Evolutionary conservation across 768 basidiomycete species (phyloP), one percentile per base, ranked within the genome.

Genomic region (Leccinum aurantiacum): DNA sequence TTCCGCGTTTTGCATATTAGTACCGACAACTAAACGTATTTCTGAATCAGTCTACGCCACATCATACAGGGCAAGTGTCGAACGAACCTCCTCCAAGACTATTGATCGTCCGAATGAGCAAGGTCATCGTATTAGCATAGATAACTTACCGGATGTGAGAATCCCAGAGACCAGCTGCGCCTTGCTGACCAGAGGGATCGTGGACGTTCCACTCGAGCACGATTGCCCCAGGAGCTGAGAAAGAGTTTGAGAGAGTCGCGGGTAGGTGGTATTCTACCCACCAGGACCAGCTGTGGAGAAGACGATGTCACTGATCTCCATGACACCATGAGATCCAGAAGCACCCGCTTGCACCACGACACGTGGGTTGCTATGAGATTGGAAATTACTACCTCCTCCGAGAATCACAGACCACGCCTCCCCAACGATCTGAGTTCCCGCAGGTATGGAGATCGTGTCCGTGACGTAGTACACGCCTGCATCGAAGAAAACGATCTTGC

Each of bases 401-500:
- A 81, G 72, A 56, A 84, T 80, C 31, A 76, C 74, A 1, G 78
- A 65, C 82, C 82, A 83, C 14, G 71, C 79, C 64, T 84, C 82
- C 31, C 82, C 82, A 13, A 80, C 77, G 41, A 84, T 67, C 53
- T 76, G 78, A 13, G 78, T 71, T 47, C 80, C 80, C 2, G 77
- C 75, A 19, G 82, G 82, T 46, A 84, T 78, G 27, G 67, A 70
- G 54, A 84, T 73, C 17, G 82, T 84, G 60, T 76, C 19, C 19
- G 78, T 75, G 57, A 83, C 73, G 48, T 76, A 64, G 72, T 83
- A 83, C 11, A 76, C 77, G 4, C 83, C 83, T 1, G 88, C 87
- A 63, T 93, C 90, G 68, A 92, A 84, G 78, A 90, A 91, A 52
- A 93, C 84, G 68, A 93, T 86, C 67, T 87, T 90, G 79, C 85